Evolutionary conservation across 2,329 filamentous ascomycete species (phyloP).

Genomic region (Penicillium sp.): DNA sequence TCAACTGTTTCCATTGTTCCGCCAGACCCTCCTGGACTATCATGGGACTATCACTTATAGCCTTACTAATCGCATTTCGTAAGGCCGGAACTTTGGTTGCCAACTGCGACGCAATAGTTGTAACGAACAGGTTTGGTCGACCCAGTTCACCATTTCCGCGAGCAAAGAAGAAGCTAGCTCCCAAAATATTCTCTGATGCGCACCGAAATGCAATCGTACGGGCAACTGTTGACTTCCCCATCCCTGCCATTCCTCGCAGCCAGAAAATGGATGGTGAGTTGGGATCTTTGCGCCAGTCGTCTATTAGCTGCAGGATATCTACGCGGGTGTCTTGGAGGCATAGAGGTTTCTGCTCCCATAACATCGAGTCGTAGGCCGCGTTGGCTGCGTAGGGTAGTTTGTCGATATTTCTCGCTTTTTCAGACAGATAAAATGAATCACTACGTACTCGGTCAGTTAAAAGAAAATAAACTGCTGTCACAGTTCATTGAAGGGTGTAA

Average conservation of each 20-base stretch:
- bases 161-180: conserved; percentile 4
- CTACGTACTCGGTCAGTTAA: too few species aligned
- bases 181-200: neutral
- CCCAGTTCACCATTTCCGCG: conserved; percentile 36
- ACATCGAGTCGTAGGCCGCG: too few species aligned
- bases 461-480: too few species aligned
- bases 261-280: conserved; percentile 22
- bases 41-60: conserved; percentile 17
- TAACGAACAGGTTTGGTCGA: conserved; percentile 33
- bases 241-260: conserved; percentile 21
- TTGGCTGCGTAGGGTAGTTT: too few species aligned
- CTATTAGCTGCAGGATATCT: neutral
- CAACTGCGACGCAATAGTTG: conserved; percentile 30
- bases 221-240: neutral
- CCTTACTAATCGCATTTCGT: conserved; percentile 17
- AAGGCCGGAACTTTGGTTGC: conserved; percentile 27
- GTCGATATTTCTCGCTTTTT: too few species aligned
- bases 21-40: conserved; percentile 19
- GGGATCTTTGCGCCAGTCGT: conserved; percentile 14
- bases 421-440: too few species aligned
- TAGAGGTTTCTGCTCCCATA: too few species aligned
- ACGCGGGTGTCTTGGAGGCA: too few species aligned
- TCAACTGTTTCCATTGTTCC: conserved; percentile 25
- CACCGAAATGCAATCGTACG: neutral
- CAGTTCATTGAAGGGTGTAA: too few species aligned